Conservation (phyloP, 192 early-diverging fungal species). For the Podila verticillata region DNA sequence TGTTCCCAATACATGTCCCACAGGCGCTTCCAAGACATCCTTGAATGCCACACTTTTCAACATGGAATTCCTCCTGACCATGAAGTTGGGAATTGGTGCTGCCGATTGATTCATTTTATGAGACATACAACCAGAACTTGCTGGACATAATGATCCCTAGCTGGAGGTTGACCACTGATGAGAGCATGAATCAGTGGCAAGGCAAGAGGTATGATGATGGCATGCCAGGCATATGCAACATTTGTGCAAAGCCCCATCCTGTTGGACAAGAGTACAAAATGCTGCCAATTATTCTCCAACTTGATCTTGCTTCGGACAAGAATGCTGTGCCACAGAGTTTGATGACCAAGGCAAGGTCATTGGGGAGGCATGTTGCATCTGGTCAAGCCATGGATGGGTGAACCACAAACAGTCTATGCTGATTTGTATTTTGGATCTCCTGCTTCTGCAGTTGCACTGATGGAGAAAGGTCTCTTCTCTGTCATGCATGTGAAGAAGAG, state of each 20-base stretch:
- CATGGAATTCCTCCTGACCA: neutral
- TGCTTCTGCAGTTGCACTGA: conserved; percentile 7
- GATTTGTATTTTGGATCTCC: conserved; percentile 16
- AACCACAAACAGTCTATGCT: neutral
- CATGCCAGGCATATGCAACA: neutral
- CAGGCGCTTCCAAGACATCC: neutral
- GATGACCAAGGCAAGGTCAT: neutral
- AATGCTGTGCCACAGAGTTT: neutral
- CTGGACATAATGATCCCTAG: neutral
- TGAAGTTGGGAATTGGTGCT: neutral
- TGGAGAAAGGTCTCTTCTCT: conserved; percentile 9
- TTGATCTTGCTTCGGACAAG: conserved; percentile 4
- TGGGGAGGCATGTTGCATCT: conserved; percentile 1
- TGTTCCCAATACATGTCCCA: neutral
- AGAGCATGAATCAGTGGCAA: conserved; percentile 8
- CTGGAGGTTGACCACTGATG: neutral
- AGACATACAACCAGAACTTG: conserved; percentile 3
- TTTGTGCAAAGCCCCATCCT: neutral
- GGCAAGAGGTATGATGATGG: neutral
- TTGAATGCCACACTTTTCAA: neutral
- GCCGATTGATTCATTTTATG: conserved; percentile 1
- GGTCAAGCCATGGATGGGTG: neutral
- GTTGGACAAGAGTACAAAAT: conserved; percentile 10
- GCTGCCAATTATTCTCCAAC: neutral
- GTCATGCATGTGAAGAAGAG: conserved; percentile 16